A percentile compares a stretch with the other conserved stretches of the same genome.
Conservation (phyloP, 2,329 filamentous ascomycete genomes). For the Aureobasidium sp. region DNA sequence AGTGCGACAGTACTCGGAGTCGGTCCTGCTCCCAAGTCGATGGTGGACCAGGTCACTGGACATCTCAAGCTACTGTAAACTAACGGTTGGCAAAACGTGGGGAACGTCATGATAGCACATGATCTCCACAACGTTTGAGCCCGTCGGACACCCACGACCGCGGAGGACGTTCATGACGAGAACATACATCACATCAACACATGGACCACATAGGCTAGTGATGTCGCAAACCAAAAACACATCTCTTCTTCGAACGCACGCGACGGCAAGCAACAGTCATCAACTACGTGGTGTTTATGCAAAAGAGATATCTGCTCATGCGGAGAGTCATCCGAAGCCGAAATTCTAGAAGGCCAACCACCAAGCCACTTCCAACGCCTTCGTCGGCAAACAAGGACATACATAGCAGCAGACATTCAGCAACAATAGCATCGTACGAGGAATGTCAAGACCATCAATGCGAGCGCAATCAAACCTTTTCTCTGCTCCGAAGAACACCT, state of each 20-base stretch:
- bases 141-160: background rate
- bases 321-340: background rate
- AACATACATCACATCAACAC: background rate
- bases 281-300: background rate
- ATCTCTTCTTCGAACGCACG: background rate
- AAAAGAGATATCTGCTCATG: background rate
- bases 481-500: background rate
- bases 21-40: slow-evolving; percentile 65
- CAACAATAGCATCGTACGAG: background rate
- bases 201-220: background rate
- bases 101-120: background rate
- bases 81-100: background rate
- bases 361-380: background rate
- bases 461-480: background rate
- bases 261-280: background rate
- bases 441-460: background rate
- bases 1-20: slow-evolving; percentile 84
- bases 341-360: background rate
- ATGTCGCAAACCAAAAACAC: background rate
- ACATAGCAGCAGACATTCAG: background rate
- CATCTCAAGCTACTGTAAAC: slow-evolving; percentile 67
- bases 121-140: background rate
- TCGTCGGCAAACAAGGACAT: background rate
- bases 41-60: slow-evolving; percentile 80
- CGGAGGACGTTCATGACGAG: background rate